Percentiles rank a stretch among this genome's conserved stretches.
Conservation (phyloP, 441 rosid species). For the Corymbia citriodora region DNA sequence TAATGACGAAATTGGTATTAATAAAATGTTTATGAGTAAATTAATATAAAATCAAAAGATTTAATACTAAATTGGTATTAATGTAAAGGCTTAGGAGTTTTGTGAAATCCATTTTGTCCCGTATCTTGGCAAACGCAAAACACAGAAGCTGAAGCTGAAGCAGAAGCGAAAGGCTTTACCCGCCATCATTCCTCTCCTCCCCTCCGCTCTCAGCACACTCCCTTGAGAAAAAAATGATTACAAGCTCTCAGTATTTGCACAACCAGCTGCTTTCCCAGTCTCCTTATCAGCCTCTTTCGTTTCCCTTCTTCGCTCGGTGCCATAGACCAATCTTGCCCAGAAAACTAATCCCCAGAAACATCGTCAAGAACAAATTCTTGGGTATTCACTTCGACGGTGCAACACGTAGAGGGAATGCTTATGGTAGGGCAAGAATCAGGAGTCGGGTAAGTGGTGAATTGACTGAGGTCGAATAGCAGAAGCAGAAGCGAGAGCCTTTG, state of each 20-base stretch:
- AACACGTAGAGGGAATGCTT: not conserved
- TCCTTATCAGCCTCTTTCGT: slow-evolving; percentile 12
- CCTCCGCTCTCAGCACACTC: not conserved
- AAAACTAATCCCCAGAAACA: not conserved
- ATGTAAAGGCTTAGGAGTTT: no score
- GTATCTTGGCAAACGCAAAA: not conserved
- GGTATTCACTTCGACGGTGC: not conserved
- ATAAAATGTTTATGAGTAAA: no score
- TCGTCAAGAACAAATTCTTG: slow-evolving; percentile 4
- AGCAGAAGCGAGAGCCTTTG: slow-evolving; percentile 12
- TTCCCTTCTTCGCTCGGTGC: not conserved
- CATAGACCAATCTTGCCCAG: not conserved
- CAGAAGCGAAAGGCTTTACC: no score
- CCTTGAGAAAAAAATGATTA: no score
- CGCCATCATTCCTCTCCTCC: not conserved
- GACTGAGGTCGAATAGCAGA: slow-evolving; percentile 15
- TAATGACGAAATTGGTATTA: no score
- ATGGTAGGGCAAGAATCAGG: not conserved
- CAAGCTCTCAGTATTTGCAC: no score
- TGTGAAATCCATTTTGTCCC: no score
- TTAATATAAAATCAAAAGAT: no score
- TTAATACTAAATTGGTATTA: no score
- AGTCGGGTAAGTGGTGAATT: not conserved
- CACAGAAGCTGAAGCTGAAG: no score
- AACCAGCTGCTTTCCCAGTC: not conserved